Base-by-base conservation (phyloP, 768 basidiomycete species). In the Mycena albidolilacea region DNA sequence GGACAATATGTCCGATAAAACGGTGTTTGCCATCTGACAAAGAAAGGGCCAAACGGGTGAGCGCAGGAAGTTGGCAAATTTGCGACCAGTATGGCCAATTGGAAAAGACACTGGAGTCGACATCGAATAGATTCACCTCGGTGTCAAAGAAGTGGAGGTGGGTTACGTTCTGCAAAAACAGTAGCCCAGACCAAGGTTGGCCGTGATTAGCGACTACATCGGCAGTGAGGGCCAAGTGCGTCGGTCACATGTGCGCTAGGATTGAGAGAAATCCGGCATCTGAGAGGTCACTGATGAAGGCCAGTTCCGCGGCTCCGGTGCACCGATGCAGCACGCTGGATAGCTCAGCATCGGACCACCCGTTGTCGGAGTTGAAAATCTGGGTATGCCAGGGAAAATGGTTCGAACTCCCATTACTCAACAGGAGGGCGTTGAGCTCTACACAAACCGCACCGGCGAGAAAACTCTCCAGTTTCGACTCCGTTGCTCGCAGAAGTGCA, bases 331-430 rank as follows among this genome's bases (percentile, higher is more conserved):
- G 17, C 39, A 41, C 30, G 37, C 58, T 39, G 58, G 38, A 38
- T n/a, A 59, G 38, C 35, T 59, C 58, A n/a, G 58, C 58, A 39
- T 59, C 58, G 37, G 58, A 59, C 58, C 58, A 59, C 12, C 58
- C 39, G 58, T n/a, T 38, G 38, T 38, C 58, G 39, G 38, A 59
- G 30, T 39, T 59, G 37, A n/a, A 15, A 30, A 11, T 6, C 54
- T 35, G 30, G 35, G 11, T 11, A 6, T 55, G 23, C 54, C 54
- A 30, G 30, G 54, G 54, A 10, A 55, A 55, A 6, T 41, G 41
- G 7, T 41, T 41, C 11, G 41, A 41, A 41, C 41, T 41, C 15
- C 10, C 30, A 15, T 59, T 41, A 1, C 6, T n/a, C n/a, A n/a
- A 39, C 17, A 38, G 38, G 5, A 9, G 7, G 12, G 38, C 15